Conservation (phyloP, 441 rosid genomes). For the Geranium incanum region DNA sequence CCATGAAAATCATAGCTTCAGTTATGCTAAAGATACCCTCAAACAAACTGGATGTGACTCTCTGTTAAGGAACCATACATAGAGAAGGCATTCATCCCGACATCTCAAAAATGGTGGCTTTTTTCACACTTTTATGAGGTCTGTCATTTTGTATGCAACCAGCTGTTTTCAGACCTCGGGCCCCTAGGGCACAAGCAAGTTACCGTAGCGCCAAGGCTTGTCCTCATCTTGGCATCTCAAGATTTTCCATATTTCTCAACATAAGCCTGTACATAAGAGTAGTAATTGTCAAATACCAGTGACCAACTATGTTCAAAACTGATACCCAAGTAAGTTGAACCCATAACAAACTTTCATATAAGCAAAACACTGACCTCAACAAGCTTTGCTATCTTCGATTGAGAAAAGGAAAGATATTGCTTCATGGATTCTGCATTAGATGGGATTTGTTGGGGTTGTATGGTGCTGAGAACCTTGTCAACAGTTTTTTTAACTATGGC, state of each 20-base stretch:
- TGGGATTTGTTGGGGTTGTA: conserved; percentile 62
- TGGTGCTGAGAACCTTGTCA: conserved; percentile 61
- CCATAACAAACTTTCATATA: conserved; percentile 9
- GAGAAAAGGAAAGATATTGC: conserved; percentile 55
- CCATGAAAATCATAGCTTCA: conserved; percentile 22
- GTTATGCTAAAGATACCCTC: conserved; percentile 17
- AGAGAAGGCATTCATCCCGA: conserved; percentile 17
- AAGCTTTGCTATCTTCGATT: conserved; percentile 62
- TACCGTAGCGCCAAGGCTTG: not conserved
- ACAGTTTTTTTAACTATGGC: conserved; percentile 61
- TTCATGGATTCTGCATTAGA: conserved; percentile 38
- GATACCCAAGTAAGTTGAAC: conserved; percentile 1
- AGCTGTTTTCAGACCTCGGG: too few species aligned
- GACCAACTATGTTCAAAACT: conserved; percentile 15
- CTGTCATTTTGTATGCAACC: too few species aligned
- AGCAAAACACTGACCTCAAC: conserved; percentile 55
- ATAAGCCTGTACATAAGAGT: conserved; percentile 61
- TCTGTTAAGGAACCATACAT: conserved; percentile 22
- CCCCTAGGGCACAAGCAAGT: not conserved
- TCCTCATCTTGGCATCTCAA: conserved; percentile 31
- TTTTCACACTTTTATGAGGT: not conserved
- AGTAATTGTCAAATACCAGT: conserved; percentile 16
- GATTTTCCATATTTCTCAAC: conserved; percentile 57
- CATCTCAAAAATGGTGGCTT: not conserved
- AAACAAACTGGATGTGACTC: conserved; percentile 10